Conservation (phyloP, 176 grass and related monocot species). For the Dactylis glomerata region DNA sequence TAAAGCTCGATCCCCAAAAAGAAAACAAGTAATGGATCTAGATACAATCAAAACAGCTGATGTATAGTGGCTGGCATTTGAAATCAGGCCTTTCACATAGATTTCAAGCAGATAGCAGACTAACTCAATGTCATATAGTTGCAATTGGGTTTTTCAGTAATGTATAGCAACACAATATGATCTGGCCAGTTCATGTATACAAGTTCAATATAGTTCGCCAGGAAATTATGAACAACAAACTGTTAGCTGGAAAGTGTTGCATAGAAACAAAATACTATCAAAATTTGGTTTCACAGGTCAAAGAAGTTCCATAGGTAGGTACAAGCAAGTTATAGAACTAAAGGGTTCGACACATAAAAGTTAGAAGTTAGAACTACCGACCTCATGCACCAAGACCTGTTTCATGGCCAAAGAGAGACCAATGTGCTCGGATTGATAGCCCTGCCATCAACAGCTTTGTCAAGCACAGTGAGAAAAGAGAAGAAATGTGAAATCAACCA, state of each 20-base stretch:
- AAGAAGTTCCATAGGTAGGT: neutral
- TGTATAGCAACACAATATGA: neutral
- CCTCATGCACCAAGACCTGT: constrained; percentile 88
- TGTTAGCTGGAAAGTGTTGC: neutral
- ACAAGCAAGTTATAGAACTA: constrained; percentile 24
- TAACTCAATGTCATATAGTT: neutral
- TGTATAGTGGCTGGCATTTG: neutral
- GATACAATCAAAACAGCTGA: constrained; percentile 1
- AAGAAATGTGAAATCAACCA: constrained; percentile 16
- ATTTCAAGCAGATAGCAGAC: neutral
- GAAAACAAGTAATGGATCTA: neutral
- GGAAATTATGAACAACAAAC: neutral
- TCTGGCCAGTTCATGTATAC: neutral
- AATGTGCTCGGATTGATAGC: constrained; percentile 66
- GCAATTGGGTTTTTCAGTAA: neutral
- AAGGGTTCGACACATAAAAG: constrained; percentile 4
- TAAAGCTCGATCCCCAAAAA: neutral
- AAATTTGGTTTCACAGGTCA: constrained; percentile 1
- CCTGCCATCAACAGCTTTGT: constrained; percentile 53
- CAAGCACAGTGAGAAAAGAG: constrained; percentile 33
- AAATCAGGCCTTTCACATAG: neutral
- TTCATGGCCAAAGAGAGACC: constrained; percentile 72
- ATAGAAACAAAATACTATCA: constrained; percentile 6
- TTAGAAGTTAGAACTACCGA: constrained; percentile 30
- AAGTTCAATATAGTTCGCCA: constrained; percentile 13